Percentiles rank a stretch among this genome's conserved stretches.
Evolutionary conservation across 139 green algal species (phyloP).

Genomic region (Picochlorum sp.): DNA sequence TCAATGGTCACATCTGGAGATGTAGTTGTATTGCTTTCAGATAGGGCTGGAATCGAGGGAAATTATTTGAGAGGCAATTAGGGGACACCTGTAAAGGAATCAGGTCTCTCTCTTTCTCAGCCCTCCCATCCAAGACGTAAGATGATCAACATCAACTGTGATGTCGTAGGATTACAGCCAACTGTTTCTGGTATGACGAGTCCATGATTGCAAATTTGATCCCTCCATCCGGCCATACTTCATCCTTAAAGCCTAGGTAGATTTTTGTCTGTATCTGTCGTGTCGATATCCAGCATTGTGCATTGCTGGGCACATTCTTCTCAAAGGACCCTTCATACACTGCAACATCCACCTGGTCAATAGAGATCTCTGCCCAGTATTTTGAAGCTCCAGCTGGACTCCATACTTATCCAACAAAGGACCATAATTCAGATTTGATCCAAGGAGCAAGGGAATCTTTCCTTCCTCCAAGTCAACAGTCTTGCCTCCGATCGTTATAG

Average conservation of each 20-base stretch:
- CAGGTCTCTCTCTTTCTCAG: neutral
- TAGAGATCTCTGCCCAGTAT: neutral
- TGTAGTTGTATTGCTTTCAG: too few species aligned
- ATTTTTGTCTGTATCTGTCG: neutral
- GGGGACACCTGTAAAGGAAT: conserved; percentile 3
- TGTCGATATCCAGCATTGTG: conserved; percentile 1
- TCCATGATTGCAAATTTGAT: neutral
- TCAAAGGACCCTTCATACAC: conserved; percentile 10
- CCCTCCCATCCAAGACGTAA: neutral
- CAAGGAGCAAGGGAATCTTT: neutral
- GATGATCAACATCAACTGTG: neutral
- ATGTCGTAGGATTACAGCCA: conserved; percentile 6
- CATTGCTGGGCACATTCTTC: neutral
- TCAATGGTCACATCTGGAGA: neutral
- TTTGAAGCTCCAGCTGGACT: conserved; percentile 2
- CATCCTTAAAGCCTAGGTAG: conserved; percentile 4
- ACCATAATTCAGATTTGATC: neutral
- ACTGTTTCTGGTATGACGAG: neutral
- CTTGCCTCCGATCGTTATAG: neutral
- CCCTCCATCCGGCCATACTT: conserved; percentile 8
- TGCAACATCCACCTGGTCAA: neutral
- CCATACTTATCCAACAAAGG: neutral
- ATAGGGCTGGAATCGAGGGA: too few species aligned
- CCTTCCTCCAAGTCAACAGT: neutral
- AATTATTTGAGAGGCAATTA: conserved; percentile 1